Conservation (phyloP, 768 basidiomycete species). For the Pisolithus tinctorius region DNA sequence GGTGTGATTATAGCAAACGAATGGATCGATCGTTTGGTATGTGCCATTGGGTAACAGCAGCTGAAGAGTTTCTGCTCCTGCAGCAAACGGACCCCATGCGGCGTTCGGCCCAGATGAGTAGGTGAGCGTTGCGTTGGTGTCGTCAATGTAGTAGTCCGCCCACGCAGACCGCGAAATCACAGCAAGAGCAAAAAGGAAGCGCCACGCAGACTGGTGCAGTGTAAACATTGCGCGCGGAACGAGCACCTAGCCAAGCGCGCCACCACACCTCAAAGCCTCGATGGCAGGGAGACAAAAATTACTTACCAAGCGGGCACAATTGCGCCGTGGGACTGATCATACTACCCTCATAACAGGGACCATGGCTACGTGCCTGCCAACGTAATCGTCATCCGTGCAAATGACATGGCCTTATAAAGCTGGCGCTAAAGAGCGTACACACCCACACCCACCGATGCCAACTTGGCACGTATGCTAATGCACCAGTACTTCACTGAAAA, state of each 20-base stretch:
- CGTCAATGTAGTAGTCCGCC: slow-evolving; percentile 20
- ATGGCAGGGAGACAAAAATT: no score
- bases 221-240: neutral
- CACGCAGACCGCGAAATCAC: slow-evolving; percentile 2
- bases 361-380: neutral
- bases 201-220: neutral
- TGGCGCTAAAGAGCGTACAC: no score
- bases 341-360: neutral
- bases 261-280: no score
- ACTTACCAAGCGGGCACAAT: no score
- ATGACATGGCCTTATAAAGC: no score
- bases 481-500: no score
- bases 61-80: slow-evolving; percentile 5
- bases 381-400: no score
- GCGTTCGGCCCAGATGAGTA: slow-evolving; percentile 19
- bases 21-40: slow-evolving; percentile 14
- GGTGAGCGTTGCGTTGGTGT: slow-evolving; percentile 16
- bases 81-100: slow-evolving; percentile 17
- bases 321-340: neutral
- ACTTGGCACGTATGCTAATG: no score
- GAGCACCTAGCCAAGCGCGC: neutral
- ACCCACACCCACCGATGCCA: no score
- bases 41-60: slow-evolving; percentile 15
- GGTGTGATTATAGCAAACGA: slow-evolving; percentile 19
- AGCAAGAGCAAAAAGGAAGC: neutral